A percentile compares a stretch with the other conserved stretches of the same genome.
Evolutionary conservation across 768 basidiomycete species (phyloP).

Genomic region (Chalciporus sphaerocephalus): DNA sequence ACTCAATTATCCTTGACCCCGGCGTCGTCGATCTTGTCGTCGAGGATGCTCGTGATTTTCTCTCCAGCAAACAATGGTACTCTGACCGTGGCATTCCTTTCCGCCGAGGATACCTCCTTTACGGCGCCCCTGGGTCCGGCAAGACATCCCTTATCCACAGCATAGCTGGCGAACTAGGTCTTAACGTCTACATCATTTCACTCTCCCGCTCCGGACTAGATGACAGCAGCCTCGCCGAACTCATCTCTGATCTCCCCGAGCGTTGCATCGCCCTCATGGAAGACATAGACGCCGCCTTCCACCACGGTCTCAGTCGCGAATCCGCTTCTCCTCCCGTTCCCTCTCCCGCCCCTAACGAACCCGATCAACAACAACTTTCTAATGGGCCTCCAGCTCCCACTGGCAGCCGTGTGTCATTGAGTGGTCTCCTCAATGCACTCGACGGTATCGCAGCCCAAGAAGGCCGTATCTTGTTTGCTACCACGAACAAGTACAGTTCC

Average conservation of each 20-base stretch:
- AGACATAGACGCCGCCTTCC: slow-evolving; percentile 79
- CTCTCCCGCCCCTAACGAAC: not conserved
- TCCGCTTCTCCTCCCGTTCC: not conserved
- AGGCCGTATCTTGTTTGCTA: slow-evolving; percentile 77
- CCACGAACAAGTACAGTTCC: slow-evolving; percentile 66
- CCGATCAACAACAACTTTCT: slow-evolving; percentile 7
- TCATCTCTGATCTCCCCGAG: slow-evolving; percentile 62
- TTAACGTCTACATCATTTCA: slow-evolving; percentile 71
- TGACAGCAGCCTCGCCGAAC: slow-evolving; percentile 51
- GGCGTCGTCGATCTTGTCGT: slow-evolving; percentile 63
- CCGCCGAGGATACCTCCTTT: slow-evolving; percentile 73
- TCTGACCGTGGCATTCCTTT: slow-evolving; percentile 74
- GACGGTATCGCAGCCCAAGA: slow-evolving; percentile 79
- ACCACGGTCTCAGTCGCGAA: slow-evolving; percentile 38
- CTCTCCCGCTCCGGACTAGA: slow-evolving; percentile 61
- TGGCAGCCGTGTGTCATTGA: slow-evolving; percentile 51
- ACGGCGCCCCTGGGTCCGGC: slow-evolving; percentile 73
- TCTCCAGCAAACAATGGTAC: slow-evolving; percentile 70
- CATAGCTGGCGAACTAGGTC: slow-evolving; percentile 70
- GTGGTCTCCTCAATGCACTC: slow-evolving; percentile 73
- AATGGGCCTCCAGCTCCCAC: slow-evolving; percentile 9
- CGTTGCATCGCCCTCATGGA: slow-evolving; percentile 77
- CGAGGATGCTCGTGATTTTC: slow-evolving; percentile 67
- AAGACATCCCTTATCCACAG: slow-evolving; percentile 77
- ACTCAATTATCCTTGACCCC: slow-evolving; percentile 67